Evolutionary conservation across 2,329 filamentous ascomycete species (phyloP).

Genomic region (Phialocephala subalpina): DNA sequence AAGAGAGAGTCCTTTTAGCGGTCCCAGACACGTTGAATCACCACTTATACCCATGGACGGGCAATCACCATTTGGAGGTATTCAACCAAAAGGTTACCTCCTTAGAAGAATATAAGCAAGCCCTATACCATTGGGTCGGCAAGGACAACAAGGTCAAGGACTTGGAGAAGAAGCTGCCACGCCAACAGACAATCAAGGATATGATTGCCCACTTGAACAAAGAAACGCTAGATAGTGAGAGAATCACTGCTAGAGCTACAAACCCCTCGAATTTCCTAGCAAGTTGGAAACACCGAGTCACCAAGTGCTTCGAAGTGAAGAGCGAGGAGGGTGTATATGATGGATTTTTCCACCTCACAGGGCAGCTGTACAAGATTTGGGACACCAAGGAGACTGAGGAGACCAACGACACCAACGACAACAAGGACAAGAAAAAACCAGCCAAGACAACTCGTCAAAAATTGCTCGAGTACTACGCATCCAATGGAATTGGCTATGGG

Average conservation of each 20-base stretch:
- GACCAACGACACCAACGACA: too few species aligned
- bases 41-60: neutral
- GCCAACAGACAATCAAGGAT: neutral
- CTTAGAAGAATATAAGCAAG: neutral
- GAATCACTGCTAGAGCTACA: neutral
- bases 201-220: neutral
- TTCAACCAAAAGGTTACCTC: neutral
- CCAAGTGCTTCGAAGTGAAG: neutral
- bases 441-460: neutral
- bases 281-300: neutral
- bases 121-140: neutral
- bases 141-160: neutral
- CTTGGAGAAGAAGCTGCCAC: neutral
- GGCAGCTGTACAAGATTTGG: too few species aligned
- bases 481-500: too few species aligned
- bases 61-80: neutral
- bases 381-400: too few species aligned
- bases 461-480: neutral
- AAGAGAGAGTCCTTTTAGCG: too few species aligned
- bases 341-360: too few species aligned
- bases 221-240: too few species aligned
- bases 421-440: neutral
- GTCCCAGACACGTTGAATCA: neutral
- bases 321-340: too few species aligned
- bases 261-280: neutral